A percentile compares a stretch with the other conserved stretches of the same genome.
Evolutionary conservation across 2,329 filamentous ascomycete genomes (phyloP).

Genomic region (Lasiodiplodia sp.): DNA sequence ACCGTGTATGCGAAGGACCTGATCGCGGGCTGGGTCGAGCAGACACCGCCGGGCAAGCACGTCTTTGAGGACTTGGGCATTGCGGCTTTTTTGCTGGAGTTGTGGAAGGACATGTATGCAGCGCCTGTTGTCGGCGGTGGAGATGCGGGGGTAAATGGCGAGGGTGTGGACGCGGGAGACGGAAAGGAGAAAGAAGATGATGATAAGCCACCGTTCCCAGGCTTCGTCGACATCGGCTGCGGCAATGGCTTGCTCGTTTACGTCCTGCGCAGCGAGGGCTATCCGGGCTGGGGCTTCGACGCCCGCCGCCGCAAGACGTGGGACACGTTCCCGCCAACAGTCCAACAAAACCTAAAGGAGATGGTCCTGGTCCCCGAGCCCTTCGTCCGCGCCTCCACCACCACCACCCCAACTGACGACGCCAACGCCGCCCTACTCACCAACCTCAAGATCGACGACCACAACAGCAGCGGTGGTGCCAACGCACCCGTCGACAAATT

Average conservation of each 20-base stretch:
- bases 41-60: slow-evolving; percentile 87
- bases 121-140: slow-evolving; percentile 11
- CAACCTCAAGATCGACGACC: not conserved
- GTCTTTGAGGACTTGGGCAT: slow-evolving; percentile 95
- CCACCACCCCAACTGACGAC: not conserved
- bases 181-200: not conserved
- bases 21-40: slow-evolving; percentile 81
- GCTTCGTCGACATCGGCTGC: slow-evolving; percentile 95
- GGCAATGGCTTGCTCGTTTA: slow-evolving; percentile 92
- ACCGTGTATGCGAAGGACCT: slow-evolving; percentile 75
- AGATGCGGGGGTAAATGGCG: not conserved
- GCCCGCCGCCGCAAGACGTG: slow-evolving; percentile 86
- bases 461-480: not conserved
- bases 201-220: slow-evolving; percentile 66
- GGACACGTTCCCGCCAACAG: slow-evolving; percentile 68
- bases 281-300: slow-evolving; percentile 88
- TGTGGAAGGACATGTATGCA: slow-evolving; percentile 86
- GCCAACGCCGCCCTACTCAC: not conserved
- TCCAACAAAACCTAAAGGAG: slow-evolving; percentile 63
- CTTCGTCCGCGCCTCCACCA: slow-evolving; percentile 33
- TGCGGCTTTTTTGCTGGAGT: slow-evolving; percentile 88
- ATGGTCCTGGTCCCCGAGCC: slow-evolving; percentile 66
- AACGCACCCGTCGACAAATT: slow-evolving; percentile 33
- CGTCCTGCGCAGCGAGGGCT: slow-evolving; percentile 82
- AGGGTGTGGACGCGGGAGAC: slow-evolving; percentile 20